Percentiles rank a stretch among this genome's conserved stretches.
Evolutionary conservation across 176 grass and related monocot species (phyloP).

Genomic region (Raddia distichophylla): DNA sequence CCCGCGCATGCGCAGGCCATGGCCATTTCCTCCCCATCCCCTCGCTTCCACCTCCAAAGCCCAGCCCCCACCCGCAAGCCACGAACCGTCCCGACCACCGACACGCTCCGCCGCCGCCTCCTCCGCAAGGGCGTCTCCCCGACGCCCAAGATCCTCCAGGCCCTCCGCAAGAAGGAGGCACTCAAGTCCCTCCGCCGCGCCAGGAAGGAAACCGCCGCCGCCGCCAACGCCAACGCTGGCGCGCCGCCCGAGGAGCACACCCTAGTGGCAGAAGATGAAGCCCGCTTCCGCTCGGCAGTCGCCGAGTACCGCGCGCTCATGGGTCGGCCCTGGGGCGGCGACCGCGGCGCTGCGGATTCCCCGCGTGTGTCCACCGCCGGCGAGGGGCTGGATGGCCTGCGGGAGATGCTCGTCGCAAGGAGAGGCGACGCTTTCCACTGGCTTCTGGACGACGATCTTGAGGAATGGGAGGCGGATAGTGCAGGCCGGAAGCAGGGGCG

Average conservation of each 20-base stretch:
- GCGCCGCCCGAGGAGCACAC: conserved; percentile 24
- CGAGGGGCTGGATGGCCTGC: conserved; percentile 64
- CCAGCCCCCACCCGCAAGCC: not conserved
- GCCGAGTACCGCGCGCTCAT: conserved; percentile 69
- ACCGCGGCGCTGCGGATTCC: not conserved
- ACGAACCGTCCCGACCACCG: conserved; percentile 42
- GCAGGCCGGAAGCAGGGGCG: conserved; percentile 9
- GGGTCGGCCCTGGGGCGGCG: conserved; percentile 66
- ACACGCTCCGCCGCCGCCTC: conserved; percentile 67
- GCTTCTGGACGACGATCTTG: conserved; percentile 77
- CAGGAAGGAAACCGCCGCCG: conserved; percentile 54
- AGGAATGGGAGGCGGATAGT: conserved; percentile 31
- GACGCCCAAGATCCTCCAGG: conserved; percentile 87
- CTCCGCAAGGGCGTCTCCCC: conserved; percentile 66
- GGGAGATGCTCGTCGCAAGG: conserved; percentile 74
- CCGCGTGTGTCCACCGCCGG: conserved; percentile 27
- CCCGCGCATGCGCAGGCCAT: conserved; percentile 32
- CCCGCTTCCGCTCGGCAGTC: conserved; percentile 53
- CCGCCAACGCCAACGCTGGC: conserved; percentile 10
- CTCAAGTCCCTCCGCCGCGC: conserved; percentile 71
- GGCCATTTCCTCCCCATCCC: conserved; percentile 35
- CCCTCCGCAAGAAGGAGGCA: conserved; percentile 85
- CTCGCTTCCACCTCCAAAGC: conserved; percentile 40
- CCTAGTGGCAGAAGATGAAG: conserved; percentile 51
- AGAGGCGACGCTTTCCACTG: conserved; percentile 56